These are phyloP conservation scores for Aspergillus sp. DNA, from an alignment of 2,329 filamentous ascomycete species.

Conservation along the genomic window DNA sequence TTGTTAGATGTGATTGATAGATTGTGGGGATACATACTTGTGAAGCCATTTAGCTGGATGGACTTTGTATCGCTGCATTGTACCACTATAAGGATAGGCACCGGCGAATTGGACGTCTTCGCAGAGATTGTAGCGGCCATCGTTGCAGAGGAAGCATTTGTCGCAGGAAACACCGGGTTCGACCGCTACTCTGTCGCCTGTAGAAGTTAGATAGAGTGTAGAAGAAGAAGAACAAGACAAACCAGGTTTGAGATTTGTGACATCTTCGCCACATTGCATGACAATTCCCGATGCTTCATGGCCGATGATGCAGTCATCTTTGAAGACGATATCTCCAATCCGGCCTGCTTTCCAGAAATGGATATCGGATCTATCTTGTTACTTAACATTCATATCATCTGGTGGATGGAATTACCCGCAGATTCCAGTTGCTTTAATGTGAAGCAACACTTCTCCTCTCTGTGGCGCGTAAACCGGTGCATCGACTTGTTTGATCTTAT, in stretches of 20 bases:
- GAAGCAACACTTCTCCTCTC: conserved; percentile 53
- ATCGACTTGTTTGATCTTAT: conserved; percentile 53
- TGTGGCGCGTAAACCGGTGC: conserved; percentile 53
- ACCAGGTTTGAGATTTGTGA: conserved; percentile 48
- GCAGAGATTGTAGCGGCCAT: conserved; percentile 61
- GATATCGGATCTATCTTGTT: conserved; percentile 52
- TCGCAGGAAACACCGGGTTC: conserved; percentile 64
- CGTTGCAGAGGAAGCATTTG: conserved; percentile 54
- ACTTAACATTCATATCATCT: background rate
- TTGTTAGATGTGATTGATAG: conserved; percentile 8
- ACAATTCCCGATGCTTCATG: conserved; percentile 62
- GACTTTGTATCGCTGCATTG: conserved; percentile 57
- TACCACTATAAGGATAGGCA: conserved; percentile 58
- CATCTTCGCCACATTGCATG: conserved; percentile 52
- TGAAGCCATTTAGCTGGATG: conserved; percentile 59
- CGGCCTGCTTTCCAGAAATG: conserved; percentile 64
- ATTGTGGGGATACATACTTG: conserved; percentile 17
- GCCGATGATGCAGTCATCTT: conserved; percentile 61
- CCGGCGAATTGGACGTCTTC: conserved; percentile 58
- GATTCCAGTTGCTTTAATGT: conserved; percentile 60
- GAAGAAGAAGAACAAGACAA: background rate
- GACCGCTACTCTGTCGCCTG: conserved; percentile 61
- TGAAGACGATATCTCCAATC: conserved; percentile 59
- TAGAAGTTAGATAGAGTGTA: background rate
- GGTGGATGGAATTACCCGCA: conserved; percentile 47